phyloP scores from a whole-genome alignment of 805 yeast genomes.

The Clavispora vitiphila region DNA sequence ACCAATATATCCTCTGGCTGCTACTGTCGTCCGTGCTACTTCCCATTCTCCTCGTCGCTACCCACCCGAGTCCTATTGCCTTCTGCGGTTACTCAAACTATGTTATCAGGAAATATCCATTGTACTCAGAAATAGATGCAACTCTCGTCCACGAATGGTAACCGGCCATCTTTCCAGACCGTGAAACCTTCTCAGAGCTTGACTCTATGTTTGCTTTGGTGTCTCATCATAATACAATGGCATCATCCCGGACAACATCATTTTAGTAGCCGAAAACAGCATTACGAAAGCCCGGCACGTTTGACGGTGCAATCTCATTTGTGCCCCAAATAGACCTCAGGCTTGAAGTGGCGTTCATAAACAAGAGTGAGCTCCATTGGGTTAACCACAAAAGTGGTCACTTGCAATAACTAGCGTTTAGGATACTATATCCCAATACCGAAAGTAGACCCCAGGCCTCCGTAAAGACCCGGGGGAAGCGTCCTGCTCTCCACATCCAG shows the following conservation, averaged over 20 bases:
- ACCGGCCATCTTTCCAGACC: conserved; percentile 45
- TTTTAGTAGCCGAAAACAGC: conserved; percentile 19
- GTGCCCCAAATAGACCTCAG: conserved; percentile 25
- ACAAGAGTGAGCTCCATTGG: conserved; percentile 86
- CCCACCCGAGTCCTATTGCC: too few species aligned
- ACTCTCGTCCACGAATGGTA: conserved; percentile 58
- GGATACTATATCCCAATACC: conserved; percentile 58
- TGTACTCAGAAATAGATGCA: conserved; percentile 43
- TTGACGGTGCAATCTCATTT: conserved; percentile 49
- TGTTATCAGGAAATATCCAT: conserved; percentile 4
- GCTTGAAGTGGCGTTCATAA: conserved; percentile 48
- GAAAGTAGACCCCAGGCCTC: conserved; percentile 30
- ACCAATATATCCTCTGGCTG: conserved; percentile 1
- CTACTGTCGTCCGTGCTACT: too few species aligned
- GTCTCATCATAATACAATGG: conserved; percentile 56
- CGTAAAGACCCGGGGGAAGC: conserved; percentile 12
- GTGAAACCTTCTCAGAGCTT: conserved; percentile 69
- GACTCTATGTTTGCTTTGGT: conserved; percentile 81
- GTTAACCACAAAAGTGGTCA: conserved; percentile 45
- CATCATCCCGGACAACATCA: conserved; percentile 5
- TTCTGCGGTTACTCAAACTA: conserved; percentile 4
- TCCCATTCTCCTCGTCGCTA: background rate
- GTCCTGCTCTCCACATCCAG: background rate
- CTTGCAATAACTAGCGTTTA: conserved; percentile 76
- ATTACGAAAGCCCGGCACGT: conserved; percentile 52